Evolutionary conservation across 352 stramenopile genomes (phyloP), one percentile per base, ranked within the genome.

Genomic region (Globisporangium middletonii): DNA sequence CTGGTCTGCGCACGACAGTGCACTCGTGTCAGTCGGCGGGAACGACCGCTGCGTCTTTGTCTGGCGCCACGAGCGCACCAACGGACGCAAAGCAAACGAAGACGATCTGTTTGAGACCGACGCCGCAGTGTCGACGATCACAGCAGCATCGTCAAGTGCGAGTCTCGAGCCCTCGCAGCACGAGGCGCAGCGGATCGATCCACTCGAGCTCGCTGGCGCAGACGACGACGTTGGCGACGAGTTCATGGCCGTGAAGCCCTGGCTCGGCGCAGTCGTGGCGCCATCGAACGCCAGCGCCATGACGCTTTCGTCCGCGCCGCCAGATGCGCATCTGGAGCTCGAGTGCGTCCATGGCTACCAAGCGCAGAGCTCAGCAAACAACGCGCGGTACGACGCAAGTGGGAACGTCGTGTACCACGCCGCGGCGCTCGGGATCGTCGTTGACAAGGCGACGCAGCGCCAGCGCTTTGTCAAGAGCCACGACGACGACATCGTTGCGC

Each of bases 171-270:
- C 15, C 0, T 45, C 41, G 41, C 41, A 45, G 12, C 43, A 48
- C 12, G 13, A 33, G 30, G 54, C 16, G 41, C 56, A 51, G n/a
- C 41, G 62, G 18, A 68, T 64, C 38, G 66, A 79, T 60, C 51
- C 67, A 7, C 65, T 79, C n/a, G 57, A 66, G 15, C 50, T 72
- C 2, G 63, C 54, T 3, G 57, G 62, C 26, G 53, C 49, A 1
- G 66, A 67, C 2, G 72, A 82, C 4, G 71, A 83, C 33, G 63
- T 79, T 23, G 88, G 88, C 0, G 88, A 96, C 59, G 83, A 96
- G 59, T 97, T 97, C 42, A 92, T 96, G 86, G 88, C 88, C 7
- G 80, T 96, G 11, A 92, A 93, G 48, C 88, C 88, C 4, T 97
- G 87, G 84, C 52, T 96, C 7, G 88, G 88, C 8, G 79, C 84